A percentile compares a stretch with the other conserved stretches of the same genome.
Evolutionary conservation across 2,329 filamentous ascomycete species (phyloP).

Genomic region (Sporothrix humicola): DNA sequence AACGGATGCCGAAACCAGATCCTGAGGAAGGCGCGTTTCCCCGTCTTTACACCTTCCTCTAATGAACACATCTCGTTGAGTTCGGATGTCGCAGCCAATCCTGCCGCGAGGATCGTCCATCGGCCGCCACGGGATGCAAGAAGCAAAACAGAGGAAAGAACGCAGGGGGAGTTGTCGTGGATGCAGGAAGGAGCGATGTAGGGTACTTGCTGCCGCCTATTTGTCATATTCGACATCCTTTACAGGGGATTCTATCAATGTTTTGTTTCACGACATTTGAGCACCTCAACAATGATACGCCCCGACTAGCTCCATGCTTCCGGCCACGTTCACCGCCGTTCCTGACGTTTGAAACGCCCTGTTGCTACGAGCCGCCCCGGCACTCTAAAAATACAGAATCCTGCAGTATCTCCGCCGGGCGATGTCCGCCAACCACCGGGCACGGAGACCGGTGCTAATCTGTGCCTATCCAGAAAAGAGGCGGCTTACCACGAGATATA

Average conservation of each 20-base stretch:
- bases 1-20: not conserved
- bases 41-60: not conserved
- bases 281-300: not conserved
- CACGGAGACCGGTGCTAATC: not conserved
- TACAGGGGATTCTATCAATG: not conserved
- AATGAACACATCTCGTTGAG: not conserved
- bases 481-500: too few species aligned
- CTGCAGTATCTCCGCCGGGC: not conserved
- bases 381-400: not conserved
- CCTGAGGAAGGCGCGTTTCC: not conserved
- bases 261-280: not conserved
- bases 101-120: conserved; percentile 13
- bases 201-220: conserved; percentile 9
- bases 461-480: too few species aligned
- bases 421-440: not conserved
- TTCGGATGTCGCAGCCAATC: conserved; percentile 25
- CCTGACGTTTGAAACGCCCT: not conserved
- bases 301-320: not conserved
- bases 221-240: conserved; percentile 13
- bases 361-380: not conserved
- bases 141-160: not conserved
- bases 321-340: conserved; percentile 9
- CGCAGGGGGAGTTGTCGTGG: not conserved
- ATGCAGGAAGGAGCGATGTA: not conserved
- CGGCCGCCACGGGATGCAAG: not conserved